Evolutionary conservation across 345 rosid genomes (phyloP), one percentile per base, ranked within the genome.

Genomic region (Kernera saxatilis): DNA sequence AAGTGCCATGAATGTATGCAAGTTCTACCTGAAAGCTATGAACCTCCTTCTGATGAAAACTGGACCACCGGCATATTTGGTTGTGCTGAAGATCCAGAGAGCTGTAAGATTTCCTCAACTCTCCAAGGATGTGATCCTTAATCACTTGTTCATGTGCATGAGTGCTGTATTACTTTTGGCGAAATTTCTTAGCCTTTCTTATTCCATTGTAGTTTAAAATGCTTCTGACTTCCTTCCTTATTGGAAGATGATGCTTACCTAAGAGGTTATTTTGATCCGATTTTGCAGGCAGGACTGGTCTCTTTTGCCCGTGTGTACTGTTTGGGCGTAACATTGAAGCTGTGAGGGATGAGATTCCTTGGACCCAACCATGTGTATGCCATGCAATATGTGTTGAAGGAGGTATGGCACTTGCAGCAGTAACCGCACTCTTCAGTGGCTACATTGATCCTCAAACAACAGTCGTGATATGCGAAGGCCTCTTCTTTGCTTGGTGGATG

Each of bases 1-100:
- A 83, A 84, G 78, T 93, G 97, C 77, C 45, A 27, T 56, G 96
- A 93, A 69, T 93, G 98, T 56, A 89, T 96, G 57, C 97, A 93
- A 74, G 70, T 80, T 33, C 67, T 91, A 32, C 97, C 98, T 0
- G 96, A 88, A 70, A 83, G 78, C 68, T 89, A 86, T 25, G 91
- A 93, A 75, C 97, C 97, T 4, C 98, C 97, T 22, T 86, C 92
- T 33, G 92, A 93, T 79, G 97, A 93, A 82, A 89, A 89, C 51
- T 91, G 96, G 98, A 85, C 94, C 1, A 87, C 96, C 5, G 96
- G 94, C 26, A 84, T 93, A 49, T 91, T 67, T 30, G 87, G 80
- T 23, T 93, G 96, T 62, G 74, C 65, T 44, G 83, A 89, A 63
- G 98, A 93, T 81, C 36, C 74, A 1, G 88, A 89, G 19, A 91